A percentile compares a stretch with the other conserved stretches of the same genome.
Evolutionary conservation across 495 filamentous ascomycete species (phyloP).

Genomic region (Xylaria palmicola): DNA sequence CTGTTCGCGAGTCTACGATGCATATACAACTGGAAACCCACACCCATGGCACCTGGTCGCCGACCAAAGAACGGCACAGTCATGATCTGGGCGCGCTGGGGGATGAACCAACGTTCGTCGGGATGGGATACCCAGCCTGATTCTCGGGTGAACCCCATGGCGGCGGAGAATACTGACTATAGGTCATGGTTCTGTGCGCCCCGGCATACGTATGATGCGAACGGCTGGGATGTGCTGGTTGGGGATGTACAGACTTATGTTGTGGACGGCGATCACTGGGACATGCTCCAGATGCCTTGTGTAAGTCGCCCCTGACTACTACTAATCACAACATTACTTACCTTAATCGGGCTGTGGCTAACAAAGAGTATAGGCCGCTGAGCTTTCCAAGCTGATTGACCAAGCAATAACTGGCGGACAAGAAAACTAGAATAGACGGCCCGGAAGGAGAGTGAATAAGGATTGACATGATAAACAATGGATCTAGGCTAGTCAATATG

Average conservation of each 20-base stretch:
- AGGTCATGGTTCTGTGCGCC: constrained; percentile 59
- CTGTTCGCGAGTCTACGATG: constrained; percentile 68
- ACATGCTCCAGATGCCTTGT: constrained; percentile 51
- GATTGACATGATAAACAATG: no score
- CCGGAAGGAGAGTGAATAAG: neutral
- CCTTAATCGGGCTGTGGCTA: neutral
- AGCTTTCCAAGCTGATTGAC: constrained; percentile 6
- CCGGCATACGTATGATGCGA: constrained; percentile 59
- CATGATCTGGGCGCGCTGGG: constrained; percentile 65
- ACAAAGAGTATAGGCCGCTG: neutral
- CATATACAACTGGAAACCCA: constrained; percentile 59
- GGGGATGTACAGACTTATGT: constrained; percentile 52
- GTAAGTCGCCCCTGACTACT: constrained; percentile 34
- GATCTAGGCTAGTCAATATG: no score
- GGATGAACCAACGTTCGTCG: constrained; percentile 56
- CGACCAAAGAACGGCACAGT: constrained; percentile 51
- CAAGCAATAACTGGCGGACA: neutral
- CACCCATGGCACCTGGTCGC: constrained; percentile 35
- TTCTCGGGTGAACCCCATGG: constrained; percentile 54
- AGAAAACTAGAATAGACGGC: neutral
- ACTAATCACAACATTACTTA: neutral
- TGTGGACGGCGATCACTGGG: constrained; percentile 53
- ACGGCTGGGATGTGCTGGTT: constrained; percentile 65
- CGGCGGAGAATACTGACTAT: constrained; percentile 6
- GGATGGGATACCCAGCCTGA: constrained; percentile 56